Evolutionary conservation across 768 basidiomycete species (phyloP).

Genomic region (Paxillus ammoniavirescens): DNA sequence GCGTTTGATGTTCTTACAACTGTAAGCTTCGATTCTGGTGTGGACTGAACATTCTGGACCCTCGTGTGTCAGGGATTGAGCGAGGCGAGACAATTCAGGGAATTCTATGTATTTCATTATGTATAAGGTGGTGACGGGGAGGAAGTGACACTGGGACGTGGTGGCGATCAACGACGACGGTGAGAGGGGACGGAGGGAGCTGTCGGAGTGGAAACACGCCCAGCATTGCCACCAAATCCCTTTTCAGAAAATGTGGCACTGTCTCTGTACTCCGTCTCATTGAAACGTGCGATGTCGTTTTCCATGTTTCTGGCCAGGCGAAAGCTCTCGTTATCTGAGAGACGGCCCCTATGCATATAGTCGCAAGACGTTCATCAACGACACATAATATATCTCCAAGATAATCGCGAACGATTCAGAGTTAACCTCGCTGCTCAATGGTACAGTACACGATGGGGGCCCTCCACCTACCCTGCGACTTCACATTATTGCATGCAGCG

Average conservation of each 20-base stretch:
- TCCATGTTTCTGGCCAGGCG: too few relatives aligned
- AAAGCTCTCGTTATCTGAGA: too few relatives aligned
- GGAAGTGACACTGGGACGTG: not conserved
- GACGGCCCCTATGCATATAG: too few relatives aligned
- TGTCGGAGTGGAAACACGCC: conserved; percentile 11
- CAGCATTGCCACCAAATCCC: conserved; percentile 1
- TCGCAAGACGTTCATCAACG: too few relatives aligned
- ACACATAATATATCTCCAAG: not conserved
- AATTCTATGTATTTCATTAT: conserved; percentile 88
- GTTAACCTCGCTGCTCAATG: not conserved
- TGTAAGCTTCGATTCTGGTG: conserved; percentile 94
- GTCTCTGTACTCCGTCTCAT: not conserved
- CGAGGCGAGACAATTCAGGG: conserved; percentile 74
- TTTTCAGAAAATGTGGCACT: conserved; percentile 16
- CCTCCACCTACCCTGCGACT: not conserved
- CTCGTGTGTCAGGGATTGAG: conserved; percentile 78
- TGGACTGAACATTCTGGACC: conserved; percentile 87
- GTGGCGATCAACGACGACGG: not conserved
- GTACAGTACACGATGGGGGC: not conserved
- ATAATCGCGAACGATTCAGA: not conserved
- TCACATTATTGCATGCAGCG: not conserved
- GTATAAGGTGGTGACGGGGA: not conserved
- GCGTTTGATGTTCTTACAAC: conserved; percentile 94
- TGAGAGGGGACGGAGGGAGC: too few relatives aligned
- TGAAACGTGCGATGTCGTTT: conserved; percentile 7